Percentiles rank a stretch among this genome's conserved stretches.
These are phyloP conservation scores for Globisporangium viniferum DNA, from an alignment of 352 stramenopile genomes.

Conservation along the genomic window DNA sequence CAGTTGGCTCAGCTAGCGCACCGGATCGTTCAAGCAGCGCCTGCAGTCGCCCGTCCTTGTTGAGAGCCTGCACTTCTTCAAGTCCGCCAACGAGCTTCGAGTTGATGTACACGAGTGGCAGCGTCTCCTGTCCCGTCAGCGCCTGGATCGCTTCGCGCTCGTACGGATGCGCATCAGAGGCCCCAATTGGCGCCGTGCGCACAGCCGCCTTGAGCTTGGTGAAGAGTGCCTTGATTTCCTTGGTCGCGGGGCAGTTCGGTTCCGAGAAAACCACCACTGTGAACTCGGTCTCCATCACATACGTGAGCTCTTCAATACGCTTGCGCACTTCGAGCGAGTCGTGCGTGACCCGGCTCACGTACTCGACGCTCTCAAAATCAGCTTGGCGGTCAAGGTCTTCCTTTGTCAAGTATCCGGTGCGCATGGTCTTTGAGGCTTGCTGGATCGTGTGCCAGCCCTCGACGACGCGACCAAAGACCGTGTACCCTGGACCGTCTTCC, in stretches of 20 bases:
- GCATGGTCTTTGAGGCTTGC: conserved; percentile 74
- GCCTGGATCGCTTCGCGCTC: conserved; percentile 75
- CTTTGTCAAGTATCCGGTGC: conserved; percentile 58
- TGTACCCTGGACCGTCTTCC: conserved; percentile 68
- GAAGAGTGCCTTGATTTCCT: conserved; percentile 84
- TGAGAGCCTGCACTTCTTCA: conserved; percentile 89
- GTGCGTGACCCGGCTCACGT: conserved; percentile 58
- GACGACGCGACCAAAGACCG: conserved; percentile 73
- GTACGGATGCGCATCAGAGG: conserved; percentile 53
- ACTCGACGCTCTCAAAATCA: conserved; percentile 69
- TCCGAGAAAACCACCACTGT: conserved; percentile 94
- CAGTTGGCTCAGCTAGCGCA: conserved; percentile 67
- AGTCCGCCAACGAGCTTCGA: conserved; percentile 92
- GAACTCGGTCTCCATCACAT: conserved; percentile 73
- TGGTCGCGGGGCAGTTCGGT: conserved; percentile 92
- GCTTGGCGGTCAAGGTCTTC: conserved; percentile 64
- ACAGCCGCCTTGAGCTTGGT: conserved; percentile 57
- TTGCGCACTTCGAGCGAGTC: conserved; percentile 48
- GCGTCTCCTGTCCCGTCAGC: conserved; percentile 87
- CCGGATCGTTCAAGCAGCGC: conserved; percentile 82
- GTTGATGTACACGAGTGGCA: conserved; percentile 97
- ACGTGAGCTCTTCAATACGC: conserved; percentile 68
- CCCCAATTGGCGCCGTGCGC: conserved; percentile 57
- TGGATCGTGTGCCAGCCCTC: conserved; percentile 77
- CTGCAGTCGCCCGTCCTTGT: conserved; percentile 76